Base-by-base conservation (phyloP, 257 asterid genomes). In the Anisodus tanguticus region DNA sequence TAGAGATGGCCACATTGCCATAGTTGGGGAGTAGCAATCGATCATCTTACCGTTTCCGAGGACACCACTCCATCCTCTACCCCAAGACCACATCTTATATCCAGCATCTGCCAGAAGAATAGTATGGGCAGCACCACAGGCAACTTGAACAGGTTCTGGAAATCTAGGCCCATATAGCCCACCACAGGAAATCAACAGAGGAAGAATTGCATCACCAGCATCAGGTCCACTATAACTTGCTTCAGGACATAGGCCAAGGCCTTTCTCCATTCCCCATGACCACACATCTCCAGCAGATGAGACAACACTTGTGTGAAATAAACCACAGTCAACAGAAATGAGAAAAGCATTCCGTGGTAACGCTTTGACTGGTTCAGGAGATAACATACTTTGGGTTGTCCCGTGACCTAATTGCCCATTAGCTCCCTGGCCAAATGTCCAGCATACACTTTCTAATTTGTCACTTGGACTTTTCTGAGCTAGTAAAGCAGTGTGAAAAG, bases 241-340 rank as follows among this genome's bases (percentile, higher is more conserved):
- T 85, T 92, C 97, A 9, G 99, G 98, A 82, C 97, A 94, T 66
- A 95, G 85, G 62, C 99, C 98, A 37, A 94, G 92, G 80, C 99
- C 99, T 86, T 91, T 93, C 90, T 93, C 97, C 99, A 95, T 95
- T 71, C 99, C 99, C 98, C 99, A 95, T 49, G 97, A 94, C 98
- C 98, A 95, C 41, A 94, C 93, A 55, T 94, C 95, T 37, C 98
- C 98, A 41, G 89, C 90, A 59, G 99, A 94, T 1, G 98, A 91
- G 77, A 91, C 95, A 17, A 91, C 90, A 41, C 98, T 93, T 35
- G 98, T 93, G 88, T 94, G 97, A 83, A 94, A 95, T 63, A 95
- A 90, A 43, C 99, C 99, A 69, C 99, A 95, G 85, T 89, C 95
- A 63, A 95, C 87, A 5, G 99, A 94, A 71, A 89, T 87, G 15